Base-by-base conservation (phyloP, 163 green algal species). In the Scenedesmus sp. region DNA sequence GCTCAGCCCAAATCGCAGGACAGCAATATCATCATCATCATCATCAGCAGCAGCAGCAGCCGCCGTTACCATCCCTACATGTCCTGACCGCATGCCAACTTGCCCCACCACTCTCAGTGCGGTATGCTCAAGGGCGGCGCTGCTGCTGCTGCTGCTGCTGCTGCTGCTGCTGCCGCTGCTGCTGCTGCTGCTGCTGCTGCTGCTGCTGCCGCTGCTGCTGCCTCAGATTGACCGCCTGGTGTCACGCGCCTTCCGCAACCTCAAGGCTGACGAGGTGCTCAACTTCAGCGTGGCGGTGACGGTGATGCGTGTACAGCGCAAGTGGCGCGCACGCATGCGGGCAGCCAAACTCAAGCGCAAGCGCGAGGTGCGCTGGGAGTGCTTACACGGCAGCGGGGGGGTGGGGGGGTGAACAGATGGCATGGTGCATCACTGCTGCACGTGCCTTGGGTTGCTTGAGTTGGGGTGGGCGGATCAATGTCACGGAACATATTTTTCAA, bases 231-330 rank as follows among this genome's bases (percentile, higher is more conserved):
- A 97, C 81, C 91, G 93, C 9, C 93, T 97, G 90, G 94, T 96
- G 33, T 89, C 93, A 22, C 94, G 94, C 37, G 95, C 96, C 78
- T 96, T 98, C 92, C 82, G 90, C 1, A 90, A 93, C 87, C 83
- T 96, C 42, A 91, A 92, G 20, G 81, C 93, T 24, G 94, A 96
- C 56, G 94, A 97, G 83, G 87, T 95, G 83, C 91, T 97, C 59
- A 97, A 97, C 91, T 97, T 97, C 93, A 94, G 85, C 42, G 94
- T 95, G 59, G 94, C 95, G 0, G 92, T 98, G 18, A 95, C 93
- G 2, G 95, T 97, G n/a, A 95, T 96, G 92, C 93, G 94, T 26
- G 93, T 97, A 43, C 94, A 97, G 85, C 93, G 93, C 81, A 94
- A 94, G 81, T 95, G 94, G 94, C 88, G 91, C 13, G 90, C 90